Conservation (phyloP, 1,284 basidiomycete species). For the Trametes versicolor region DNA sequence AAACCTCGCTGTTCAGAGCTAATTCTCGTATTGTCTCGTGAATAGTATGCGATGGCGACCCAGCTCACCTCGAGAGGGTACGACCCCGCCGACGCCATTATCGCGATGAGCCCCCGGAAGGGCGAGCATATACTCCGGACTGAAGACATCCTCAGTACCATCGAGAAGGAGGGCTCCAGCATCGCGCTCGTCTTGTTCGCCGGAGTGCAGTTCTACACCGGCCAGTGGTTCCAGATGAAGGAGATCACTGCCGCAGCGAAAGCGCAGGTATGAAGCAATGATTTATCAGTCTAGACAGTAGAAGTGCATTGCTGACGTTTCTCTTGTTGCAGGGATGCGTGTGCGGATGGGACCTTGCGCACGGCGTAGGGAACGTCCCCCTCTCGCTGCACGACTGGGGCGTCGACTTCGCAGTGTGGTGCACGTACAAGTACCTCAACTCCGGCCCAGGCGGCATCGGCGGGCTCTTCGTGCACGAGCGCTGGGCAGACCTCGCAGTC, state of each 20-base stretch:
- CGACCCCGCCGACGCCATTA: conserved; percentile 77
- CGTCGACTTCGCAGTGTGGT: conserved; percentile 98
- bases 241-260: conserved; percentile 87
- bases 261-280: conserved; percentile 61
- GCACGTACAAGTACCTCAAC: conserved; percentile 98
- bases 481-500: conserved; percentile 67
- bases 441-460: conserved; percentile 95
- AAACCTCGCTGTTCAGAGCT: not conserved
- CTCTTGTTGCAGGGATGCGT: conserved; percentile 77
- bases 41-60: conserved; percentile 93
- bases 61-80: conserved; percentile 87
- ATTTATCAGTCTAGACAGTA: not conserved
- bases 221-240: conserved; percentile 93
- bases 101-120: conserved; percentile 82
- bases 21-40: not conserved
- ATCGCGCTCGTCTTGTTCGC: conserved; percentile 93
- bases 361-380: conserved; percentile 94
- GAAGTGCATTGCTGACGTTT: not conserved
- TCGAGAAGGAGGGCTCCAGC: conserved; percentile 76
- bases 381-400: conserved; percentile 92
- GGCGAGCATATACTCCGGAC: conserved; percentile 91
- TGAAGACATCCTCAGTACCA: conserved; percentile 86
- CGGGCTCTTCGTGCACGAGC: conserved; percentile 91
- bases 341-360: conserved; percentile 96
- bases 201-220: conserved; percentile 97